A percentile compares a stretch with the other conserved stretches of the same genome.
Conservation (phyloP, 2,329 filamentous ascomycete species). For the Tympanopsis confertula region DNA sequence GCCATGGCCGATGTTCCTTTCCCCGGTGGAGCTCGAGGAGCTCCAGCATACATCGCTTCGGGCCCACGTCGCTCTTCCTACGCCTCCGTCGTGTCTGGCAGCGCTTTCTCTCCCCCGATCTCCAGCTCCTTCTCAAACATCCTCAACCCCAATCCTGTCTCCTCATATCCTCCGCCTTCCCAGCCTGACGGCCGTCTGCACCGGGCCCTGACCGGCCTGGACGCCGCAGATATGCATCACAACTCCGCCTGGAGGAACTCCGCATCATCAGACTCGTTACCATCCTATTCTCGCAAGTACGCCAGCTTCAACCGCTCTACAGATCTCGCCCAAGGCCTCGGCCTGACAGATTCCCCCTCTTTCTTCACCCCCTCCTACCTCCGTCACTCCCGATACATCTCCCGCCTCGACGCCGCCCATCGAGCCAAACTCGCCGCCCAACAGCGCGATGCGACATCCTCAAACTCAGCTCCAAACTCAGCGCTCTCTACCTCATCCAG, state of each 20-base stretch:
- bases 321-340: constrained; percentile 13
- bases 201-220: constrained; percentile 13
- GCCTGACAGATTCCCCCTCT: constrained; percentile 16
- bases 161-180: constrained; percentile 18
- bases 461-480: constrained; percentile 29
- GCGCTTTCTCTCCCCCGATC: constrained; percentile 16
- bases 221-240: constrained; percentile 35
- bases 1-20: not conserved
- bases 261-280: constrained; percentile 4
- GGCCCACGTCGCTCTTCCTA: constrained; percentile 24
- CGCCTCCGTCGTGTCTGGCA: constrained; percentile 26
- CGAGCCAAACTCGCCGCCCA: constrained; percentile 41
- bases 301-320: constrained; percentile 6
- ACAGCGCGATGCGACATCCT: constrained; percentile 29
- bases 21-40: not conserved
- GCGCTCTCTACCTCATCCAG: constrained; percentile 37
- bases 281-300: constrained; percentile 11
- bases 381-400: constrained; percentile 63
- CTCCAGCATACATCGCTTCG: not conserved
- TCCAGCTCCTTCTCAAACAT: constrained; percentile 40
- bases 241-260: constrained; percentile 27
- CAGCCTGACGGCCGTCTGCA: constrained; percentile 13
- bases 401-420: constrained; percentile 62
- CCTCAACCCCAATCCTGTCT: constrained; percentile 32
- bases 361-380: constrained; percentile 85